These are phyloP conservation scores for Gaultheria prostrata DNA, from an alignment of 148 eudicot species.

Conservation along the genomic window DNA sequence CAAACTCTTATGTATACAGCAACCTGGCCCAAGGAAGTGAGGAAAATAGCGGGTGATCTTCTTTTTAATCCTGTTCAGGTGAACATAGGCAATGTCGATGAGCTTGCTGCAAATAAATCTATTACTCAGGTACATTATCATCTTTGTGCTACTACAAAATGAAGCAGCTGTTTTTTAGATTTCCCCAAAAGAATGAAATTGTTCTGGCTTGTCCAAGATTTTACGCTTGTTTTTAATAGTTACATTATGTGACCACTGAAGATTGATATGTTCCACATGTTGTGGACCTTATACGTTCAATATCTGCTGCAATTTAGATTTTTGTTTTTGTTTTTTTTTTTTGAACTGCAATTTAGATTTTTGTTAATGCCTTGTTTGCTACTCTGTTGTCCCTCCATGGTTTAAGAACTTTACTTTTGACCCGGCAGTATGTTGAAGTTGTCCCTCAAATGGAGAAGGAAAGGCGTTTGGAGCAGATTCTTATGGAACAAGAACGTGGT, in stretches of 20 bases:
- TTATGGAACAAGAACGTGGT: conserved; percentile 83
- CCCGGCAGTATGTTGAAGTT: conserved; percentile 77
- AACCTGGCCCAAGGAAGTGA: conserved; percentile 98
- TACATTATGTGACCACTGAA: not conserved
- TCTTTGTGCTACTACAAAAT: not conserved
- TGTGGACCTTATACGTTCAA: not conserved
- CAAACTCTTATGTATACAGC: conserved; percentile 99
- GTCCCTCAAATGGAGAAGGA: conserved; percentile 90
- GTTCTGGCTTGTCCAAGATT: not conserved
- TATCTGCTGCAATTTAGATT: not conserved
- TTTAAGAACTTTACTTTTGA: conserved; percentile 7
- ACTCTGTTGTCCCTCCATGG: not conserved
- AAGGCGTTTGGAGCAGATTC: conserved; percentile 90
- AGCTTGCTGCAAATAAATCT: conserved; percentile 96
- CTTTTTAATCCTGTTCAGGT: conserved; percentile 88
- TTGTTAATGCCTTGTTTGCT: not conserved
- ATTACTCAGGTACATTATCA: conserved; percentile 72
- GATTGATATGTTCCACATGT: not conserved
- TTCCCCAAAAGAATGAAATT: not conserved
- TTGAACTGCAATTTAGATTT: not conserved
- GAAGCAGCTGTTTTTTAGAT: not conserved
- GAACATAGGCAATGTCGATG: conserved; percentile 84
- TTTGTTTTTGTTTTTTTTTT: too few relatives aligned
- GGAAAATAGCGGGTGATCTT: conserved; percentile 87
- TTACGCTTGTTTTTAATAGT: not conserved